phyloP scores from a whole-genome alignment of 2,329 filamentous ascomycete genomes.

The Sporothrix brasiliensis region DNA sequence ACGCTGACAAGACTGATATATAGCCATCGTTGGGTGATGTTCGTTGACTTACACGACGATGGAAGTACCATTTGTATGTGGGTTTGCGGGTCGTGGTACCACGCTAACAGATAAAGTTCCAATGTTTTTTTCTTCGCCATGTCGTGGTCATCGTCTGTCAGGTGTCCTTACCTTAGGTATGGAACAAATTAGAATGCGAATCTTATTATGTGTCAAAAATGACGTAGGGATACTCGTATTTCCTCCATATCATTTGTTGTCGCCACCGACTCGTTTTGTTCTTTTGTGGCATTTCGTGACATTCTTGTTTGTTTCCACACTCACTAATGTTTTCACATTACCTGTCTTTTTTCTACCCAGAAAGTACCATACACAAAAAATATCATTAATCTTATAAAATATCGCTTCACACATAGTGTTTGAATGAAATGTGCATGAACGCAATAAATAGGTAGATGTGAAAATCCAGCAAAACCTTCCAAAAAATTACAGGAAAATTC shows the following conservation, averaged over 20 bases:
- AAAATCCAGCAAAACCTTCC: neutral
- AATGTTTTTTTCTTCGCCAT: neutral
- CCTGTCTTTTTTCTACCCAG: too few species aligned
- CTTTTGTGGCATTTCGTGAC: too few species aligned
- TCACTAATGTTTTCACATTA: too few species aligned
- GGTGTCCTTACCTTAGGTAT: neutral
- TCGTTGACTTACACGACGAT: neutral
- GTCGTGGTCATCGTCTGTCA: neutral
- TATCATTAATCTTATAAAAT: too few species aligned
- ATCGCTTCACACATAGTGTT: neutral
- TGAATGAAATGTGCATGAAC: neutral
- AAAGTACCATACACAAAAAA: too few species aligned
- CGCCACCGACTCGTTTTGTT: too few species aligned
- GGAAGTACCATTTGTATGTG: constrained; percentile 15
- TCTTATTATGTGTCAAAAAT: too few species aligned
- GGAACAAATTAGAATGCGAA: neutral
- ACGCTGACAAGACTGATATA: too few species aligned
- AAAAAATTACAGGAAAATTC: neutral
- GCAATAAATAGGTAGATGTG: neutral
- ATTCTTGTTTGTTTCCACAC: too few species aligned
- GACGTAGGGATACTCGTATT: too few species aligned
- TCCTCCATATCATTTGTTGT: too few species aligned
- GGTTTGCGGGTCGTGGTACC: neutral
- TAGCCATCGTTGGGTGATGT: neutral
- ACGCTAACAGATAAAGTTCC: neutral